These are phyloP conservation scores for Ogataea ganodermae DNA, from an alignment of 805 yeast species.

Conservation along the genomic window DNA sequence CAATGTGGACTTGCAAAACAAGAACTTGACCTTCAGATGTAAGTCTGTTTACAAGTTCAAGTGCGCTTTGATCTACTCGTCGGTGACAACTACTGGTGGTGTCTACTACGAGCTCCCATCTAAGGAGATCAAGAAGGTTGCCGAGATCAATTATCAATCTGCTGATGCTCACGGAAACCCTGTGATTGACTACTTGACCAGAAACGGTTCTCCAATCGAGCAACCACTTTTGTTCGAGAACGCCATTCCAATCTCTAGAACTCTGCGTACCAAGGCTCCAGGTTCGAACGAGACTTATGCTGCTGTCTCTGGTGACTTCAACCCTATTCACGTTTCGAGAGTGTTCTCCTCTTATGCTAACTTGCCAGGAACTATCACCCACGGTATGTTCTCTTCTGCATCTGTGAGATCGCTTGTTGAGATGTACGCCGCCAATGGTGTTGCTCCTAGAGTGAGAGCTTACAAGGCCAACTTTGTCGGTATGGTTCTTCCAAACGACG, in stretches of 20 bases:
- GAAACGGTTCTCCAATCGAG: conserved; percentile 92
- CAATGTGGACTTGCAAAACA: conserved; percentile 68
- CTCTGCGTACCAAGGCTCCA: conserved; percentile 78
- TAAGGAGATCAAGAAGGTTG: conserved; percentile 83
- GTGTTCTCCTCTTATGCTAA: conserved; percentile 91
- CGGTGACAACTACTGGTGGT: conserved; percentile 82
- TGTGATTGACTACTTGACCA: conserved; percentile 86
- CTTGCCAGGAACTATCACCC: conserved; percentile 97
- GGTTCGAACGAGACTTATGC: conserved; percentile 96
- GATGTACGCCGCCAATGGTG: conserved; percentile 97
- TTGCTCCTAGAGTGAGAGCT: conserved; percentile 93
- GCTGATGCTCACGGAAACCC: conserved; percentile 97
- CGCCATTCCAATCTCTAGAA: conserved; percentile 77
- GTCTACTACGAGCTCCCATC: conserved; percentile 88
- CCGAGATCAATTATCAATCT: conserved; percentile 82
- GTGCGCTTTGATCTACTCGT: conserved; percentile 70
- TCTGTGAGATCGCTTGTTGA: conserved; percentile 93
- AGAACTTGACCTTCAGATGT: conserved; percentile 86
- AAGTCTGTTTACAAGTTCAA: conserved; percentile 82
- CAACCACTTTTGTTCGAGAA: conserved; percentile 91
- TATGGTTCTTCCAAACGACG: conserved; percentile 97
- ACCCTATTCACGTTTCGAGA: conserved; percentile 96
- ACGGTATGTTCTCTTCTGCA: conserved; percentile 98
- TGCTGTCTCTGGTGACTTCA: conserved; percentile 95
- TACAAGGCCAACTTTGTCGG: conserved; percentile 89